These are phyloP conservation scores for Colletotrichum sp. DNA, from an alignment of 2,329 filamentous ascomycete species.

Conservation along the genomic window DNA sequence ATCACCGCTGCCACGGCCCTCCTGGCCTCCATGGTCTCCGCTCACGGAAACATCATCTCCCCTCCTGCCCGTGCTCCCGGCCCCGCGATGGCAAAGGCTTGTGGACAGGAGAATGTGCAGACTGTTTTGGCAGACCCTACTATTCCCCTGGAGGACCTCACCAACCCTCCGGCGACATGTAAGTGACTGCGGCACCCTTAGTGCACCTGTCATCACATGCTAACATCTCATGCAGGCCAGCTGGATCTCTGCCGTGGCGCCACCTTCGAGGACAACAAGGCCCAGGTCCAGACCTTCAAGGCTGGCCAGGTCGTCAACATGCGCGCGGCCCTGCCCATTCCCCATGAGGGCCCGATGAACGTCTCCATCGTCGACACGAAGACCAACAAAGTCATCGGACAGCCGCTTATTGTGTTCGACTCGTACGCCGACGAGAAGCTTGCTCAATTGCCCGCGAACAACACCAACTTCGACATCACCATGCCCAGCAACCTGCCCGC, in stretches of 20 bases:
- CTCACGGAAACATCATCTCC: constrained; percentile 48
- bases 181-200: background rate
- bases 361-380: constrained; percentile 62
- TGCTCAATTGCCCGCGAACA: constrained; percentile 41
- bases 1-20: constrained; percentile 17
- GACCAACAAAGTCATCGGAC: constrained; percentile 56
- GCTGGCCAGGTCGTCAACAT: constrained; percentile 49
- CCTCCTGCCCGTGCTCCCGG: constrained; percentile 47
- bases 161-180: constrained; percentile 28
- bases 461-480: constrained; percentile 48
- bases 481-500: constrained; percentile 33
- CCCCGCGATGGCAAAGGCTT: constrained; percentile 46
- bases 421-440: constrained; percentile 55
- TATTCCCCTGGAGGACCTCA: constrained; percentile 37
- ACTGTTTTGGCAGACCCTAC: constrained; percentile 38
- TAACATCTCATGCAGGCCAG: constrained; percentile 9
- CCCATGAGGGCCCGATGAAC: constrained; percentile 54
- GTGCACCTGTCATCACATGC: background rate
- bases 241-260: constrained; percentile 53
- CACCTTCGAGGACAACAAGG: constrained; percentile 48
- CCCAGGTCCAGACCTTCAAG: constrained; percentile 45
- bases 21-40: constrained; percentile 33
- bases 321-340: constrained; percentile 44
- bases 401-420: constrained; percentile 58
- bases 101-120: constrained; percentile 44